phyloP scores from a whole-genome alignment of 1,284 basidiomycete genomes.

The Sutorius eximius region DNA sequence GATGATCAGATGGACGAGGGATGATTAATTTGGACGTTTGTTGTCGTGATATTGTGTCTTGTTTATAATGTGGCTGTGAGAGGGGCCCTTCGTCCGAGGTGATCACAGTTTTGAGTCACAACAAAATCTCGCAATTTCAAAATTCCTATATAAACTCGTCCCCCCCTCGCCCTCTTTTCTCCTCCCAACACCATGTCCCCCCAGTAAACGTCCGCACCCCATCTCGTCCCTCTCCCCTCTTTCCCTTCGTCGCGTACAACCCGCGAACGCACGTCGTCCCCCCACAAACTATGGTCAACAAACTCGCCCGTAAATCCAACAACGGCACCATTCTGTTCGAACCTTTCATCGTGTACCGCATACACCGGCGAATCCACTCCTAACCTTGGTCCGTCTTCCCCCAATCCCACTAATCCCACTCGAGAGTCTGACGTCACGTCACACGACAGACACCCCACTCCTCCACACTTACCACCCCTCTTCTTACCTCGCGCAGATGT shows the following conservation, averaged over 20 bases:
- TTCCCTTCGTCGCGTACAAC: slow-evolving; percentile 10
- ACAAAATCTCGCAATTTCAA: slow-evolving; percentile 32
- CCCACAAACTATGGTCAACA: slow-evolving; percentile 75
- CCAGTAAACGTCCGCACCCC: slow-evolving; percentile 25
- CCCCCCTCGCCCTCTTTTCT: slow-evolving; percentile 15
- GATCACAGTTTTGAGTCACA: slow-evolving; percentile 32
- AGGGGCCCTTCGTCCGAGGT: slow-evolving; percentile 34
- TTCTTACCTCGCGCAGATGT: slow-evolving; percentile 39
- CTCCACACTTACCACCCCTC: slow-evolving; percentile 16
- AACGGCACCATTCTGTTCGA: slow-evolving; percentile 83
- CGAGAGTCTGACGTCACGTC: slow-evolving; percentile 7
- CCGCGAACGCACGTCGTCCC: slow-evolving; percentile 41
- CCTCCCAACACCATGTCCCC: slow-evolving; percentile 46
- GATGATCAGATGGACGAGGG: slow-evolving; percentile 76
- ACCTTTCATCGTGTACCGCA: slow-evolving; percentile 81
- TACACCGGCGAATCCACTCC: slow-evolving; percentile 55
- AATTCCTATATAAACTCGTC: slow-evolving; percentile 35
- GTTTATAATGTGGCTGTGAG: slow-evolving; percentile 31
- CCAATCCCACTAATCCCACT: neutral
- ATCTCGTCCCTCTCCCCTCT: slow-evolving; percentile 19
- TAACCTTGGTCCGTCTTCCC: slow-evolving; percentile 22
- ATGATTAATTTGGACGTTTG: slow-evolving; percentile 27
- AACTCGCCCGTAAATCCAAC: slow-evolving; percentile 72
- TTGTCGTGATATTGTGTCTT: slow-evolving; percentile 22
- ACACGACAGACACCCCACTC: slow-evolving; percentile 21